Evolutionary conservation across 2,329 filamentous ascomycete species (phyloP).

Genomic region (Myotisia sp.): DNA sequence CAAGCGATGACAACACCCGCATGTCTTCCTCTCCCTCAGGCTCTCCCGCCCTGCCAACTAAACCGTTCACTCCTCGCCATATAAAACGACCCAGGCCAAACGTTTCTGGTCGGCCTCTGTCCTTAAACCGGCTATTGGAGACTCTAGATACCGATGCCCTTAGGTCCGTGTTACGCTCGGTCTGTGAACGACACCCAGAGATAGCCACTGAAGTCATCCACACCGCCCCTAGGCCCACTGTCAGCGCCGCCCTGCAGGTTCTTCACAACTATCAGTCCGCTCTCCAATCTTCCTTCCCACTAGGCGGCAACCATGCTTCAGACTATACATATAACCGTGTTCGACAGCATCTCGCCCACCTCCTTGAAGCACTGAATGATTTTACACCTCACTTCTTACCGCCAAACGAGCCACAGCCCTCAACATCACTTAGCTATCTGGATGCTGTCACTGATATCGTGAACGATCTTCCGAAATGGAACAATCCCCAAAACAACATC

Average conservation of each 20-base stretch:
- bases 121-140: conserved; percentile 70
- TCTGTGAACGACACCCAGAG: conserved; percentile 79
- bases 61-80: conserved; percentile 55
- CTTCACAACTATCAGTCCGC: conserved; percentile 67
- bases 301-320: conserved; percentile 66
- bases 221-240: conserved; percentile 74
- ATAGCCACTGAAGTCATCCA: conserved; percentile 73
- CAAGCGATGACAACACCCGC: conserved; percentile 51
- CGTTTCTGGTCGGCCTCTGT: conserved; percentile 49
- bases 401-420: conserved; percentile 73
- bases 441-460: conserved; percentile 83
- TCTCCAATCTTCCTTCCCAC: conserved; percentile 68
- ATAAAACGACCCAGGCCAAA: conserved; percentile 56
- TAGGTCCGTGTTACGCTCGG: conserved; percentile 70
- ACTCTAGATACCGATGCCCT: conserved; percentile 78
- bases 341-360: conserved; percentile 59
- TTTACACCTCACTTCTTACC: conserved; percentile 94
- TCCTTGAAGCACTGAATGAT: conserved; percentile 81
- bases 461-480: conserved; percentile 81
- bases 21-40: conserved; percentile 81
- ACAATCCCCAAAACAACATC: conserved; percentile 71
- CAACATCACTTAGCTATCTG: conserved; percentile 70
- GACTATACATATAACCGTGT: conserved; percentile 95
- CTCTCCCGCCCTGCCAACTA: conserved; percentile 61
- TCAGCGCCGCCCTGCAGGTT: conserved; percentile 64